Evolutionary conservation across 148 eudicot genomes (phyloP), one percentile per base, ranked within the genome.

Genomic region (Fagopyrum tataricum): DNA sequence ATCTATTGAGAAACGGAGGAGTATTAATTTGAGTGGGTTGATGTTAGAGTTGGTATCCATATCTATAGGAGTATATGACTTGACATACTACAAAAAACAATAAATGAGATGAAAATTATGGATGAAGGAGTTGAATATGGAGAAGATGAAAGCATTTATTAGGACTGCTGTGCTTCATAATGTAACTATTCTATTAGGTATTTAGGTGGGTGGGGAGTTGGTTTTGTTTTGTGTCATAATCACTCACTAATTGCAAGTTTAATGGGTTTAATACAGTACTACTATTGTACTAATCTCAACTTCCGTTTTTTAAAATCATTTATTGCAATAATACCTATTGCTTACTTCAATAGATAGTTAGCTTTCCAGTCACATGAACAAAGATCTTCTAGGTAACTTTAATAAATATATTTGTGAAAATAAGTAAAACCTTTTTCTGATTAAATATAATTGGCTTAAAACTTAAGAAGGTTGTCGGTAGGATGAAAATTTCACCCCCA

Each of bases 91-190:
- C 26, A 59, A 4, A 24, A 31, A 24, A 59, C 11, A 24, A 59
- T 59, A 23, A 59, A 59, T 59, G 39, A 24, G 23, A 59, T 24
- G 39, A n/a, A 59, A 59, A 24, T 24, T 23, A 24, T 59, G 66
- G 66, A 59, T 59, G 66, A 39, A 59, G 15, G 40, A 55, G 3
- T 55, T 55, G 26, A 20, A 55, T 37, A 14, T 24, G 11, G 66
- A 59, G 62, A 61, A 61, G 69, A 64, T 64, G 69, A 31, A 43
- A 5, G 69, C 69, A 64, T 64, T 64, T 64, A 64, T 37, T 64
- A 64, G 69, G 20, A 64, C n/a, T 14, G 0, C 3, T 61, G 41
- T 61, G 67, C 4, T 23, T 24, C 43, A 1, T 31, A 64, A 6
- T 64, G 20, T 64, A 24, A 55, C 23, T 18, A 11, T n/a, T 6